phyloP scores from a whole-genome alignment of 2,329 filamentous ascomycete species.

The Bipolaris sorokiniana region DNA sequence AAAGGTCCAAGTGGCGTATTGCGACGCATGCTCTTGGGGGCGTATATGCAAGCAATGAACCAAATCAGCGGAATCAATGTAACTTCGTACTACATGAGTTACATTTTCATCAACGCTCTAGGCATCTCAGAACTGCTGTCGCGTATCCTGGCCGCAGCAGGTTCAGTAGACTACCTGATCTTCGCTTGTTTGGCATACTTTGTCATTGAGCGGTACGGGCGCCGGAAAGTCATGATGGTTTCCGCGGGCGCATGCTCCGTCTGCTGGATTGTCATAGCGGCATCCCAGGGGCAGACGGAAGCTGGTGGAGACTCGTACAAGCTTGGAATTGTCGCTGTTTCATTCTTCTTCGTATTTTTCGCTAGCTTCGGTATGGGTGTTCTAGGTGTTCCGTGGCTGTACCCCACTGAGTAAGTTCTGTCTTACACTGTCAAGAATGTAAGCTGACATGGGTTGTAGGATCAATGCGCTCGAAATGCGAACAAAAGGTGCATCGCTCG shows the following conservation, averaged over 20 bases:
- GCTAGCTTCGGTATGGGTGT: conserved; percentile 47
- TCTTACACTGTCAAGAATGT: too few relatives aligned
- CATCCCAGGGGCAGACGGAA: conserved; percentile 51
- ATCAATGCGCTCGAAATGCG: conserved; percentile 47
- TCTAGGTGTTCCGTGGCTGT: conserved; percentile 45
- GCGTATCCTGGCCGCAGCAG: conserved; percentile 51
- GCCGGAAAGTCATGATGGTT: conserved; percentile 57
- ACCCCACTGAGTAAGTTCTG: conserved; percentile 37
- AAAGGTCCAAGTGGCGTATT: conserved; percentile 51
- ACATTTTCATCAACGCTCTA: conserved; percentile 52
- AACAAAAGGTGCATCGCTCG: conserved; percentile 44
- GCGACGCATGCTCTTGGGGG: conserved; percentile 54
- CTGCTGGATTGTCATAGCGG: conserved; percentile 58
- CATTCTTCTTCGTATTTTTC: conserved; percentile 51
- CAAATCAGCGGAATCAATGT: conserved; percentile 48
- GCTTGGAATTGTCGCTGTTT: conserved; percentile 56
- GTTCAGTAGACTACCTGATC: conserved; percentile 55
- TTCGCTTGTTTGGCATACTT: conserved; percentile 54
- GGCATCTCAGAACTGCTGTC: conserved; percentile 46
- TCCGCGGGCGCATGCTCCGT: conserved; percentile 57
- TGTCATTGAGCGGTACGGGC: conserved; percentile 57
- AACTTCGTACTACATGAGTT: conserved; percentile 50
- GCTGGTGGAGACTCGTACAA: conserved; percentile 53
- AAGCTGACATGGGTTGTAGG: conserved; percentile 13
- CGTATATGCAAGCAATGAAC: conserved; percentile 55